phyloP scores from a whole-genome alignment of 805 yeast genomes.

The Lachancea sp. region DNA sequence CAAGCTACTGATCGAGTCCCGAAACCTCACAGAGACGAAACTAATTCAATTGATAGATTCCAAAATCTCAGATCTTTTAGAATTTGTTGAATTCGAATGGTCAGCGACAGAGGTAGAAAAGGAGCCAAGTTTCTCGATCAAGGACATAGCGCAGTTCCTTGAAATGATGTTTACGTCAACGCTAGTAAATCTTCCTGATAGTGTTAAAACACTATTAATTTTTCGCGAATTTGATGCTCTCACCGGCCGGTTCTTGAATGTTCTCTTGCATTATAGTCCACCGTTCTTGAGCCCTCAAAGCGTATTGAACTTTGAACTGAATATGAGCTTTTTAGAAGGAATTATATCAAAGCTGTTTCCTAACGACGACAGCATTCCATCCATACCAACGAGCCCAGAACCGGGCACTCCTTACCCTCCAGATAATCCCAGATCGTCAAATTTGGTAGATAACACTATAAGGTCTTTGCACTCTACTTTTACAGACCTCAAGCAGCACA shows the following conservation, averaged over 20 bases:
- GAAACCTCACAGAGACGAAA: slow-evolving; percentile 69
- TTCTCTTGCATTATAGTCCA: slow-evolving; percentile 48
- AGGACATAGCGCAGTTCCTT: slow-evolving; percentile 79
- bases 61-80: slow-evolving; percentile 72
- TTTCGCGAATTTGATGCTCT: slow-evolving; percentile 83
- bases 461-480: slow-evolving; percentile 67
- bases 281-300: slow-evolving; percentile 46
- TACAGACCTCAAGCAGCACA: slow-evolving; percentile 71
- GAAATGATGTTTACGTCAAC: slow-evolving; percentile 82
- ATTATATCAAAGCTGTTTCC: slow-evolving; percentile 36
- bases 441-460: slow-evolving; percentile 29
- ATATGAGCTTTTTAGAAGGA: slow-evolving; percentile 67
- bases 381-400: slow-evolving; percentile 22
- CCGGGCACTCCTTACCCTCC: slow-evolving; percentile 9
- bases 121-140: slow-evolving; percentile 68
- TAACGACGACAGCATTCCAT: slow-evolving; percentile 9
- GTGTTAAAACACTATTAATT: slow-evolving; percentile 71
- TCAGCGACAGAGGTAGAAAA: slow-evolving; percentile 41
- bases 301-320: slow-evolving; percentile 73
- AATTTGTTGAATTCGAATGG: slow-evolving; percentile 86
- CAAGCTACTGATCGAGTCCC: slow-evolving; percentile 48
- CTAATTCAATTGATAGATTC: slow-evolving; percentile 77
- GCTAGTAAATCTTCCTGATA: slow-evolving; percentile 70
- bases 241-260: slow-evolving; percentile 58
- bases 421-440: slow-evolving; percentile 15